These are phyloP conservation scores for Canavalia gladiata DNA, from an alignment of 306 rosid genomes.

Conservation along the genomic window DNA sequence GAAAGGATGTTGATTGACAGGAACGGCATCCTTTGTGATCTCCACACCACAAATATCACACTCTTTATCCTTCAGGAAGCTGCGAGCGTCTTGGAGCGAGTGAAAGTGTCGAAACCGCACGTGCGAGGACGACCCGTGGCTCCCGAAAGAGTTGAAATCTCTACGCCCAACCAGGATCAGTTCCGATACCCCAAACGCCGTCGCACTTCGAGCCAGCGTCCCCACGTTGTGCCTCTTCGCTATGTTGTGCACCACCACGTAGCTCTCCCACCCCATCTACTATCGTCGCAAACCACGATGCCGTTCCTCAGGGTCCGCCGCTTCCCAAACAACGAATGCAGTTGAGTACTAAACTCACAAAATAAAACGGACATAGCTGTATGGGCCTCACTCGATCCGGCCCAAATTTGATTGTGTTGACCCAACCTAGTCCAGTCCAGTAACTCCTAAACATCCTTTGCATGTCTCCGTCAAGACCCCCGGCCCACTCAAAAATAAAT, in stretches of 20 bases:
- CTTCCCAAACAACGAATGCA: no score
- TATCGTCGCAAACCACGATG: no score
- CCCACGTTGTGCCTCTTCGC: conserved; percentile 92
- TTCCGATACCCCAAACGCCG: conserved; percentile 91
- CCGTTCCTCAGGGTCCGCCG: no score
- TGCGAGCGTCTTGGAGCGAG: conserved; percentile 79
- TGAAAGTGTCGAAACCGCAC: conserved; percentile 89
- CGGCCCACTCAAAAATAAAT: no score
- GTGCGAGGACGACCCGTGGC: conserved; percentile 92
- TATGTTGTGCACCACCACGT: conserved; percentile 90
- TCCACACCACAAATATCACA: conserved; percentile 96
- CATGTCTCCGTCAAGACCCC: no score
- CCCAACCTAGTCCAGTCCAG: no score
- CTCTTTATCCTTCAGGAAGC: conserved; percentile 77
- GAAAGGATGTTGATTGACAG: conserved; percentile 89
- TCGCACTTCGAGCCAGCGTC: conserved; percentile 91
- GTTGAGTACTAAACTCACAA: no score
- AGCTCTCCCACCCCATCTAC: conserved; percentile 61
- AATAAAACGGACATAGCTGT: no score
- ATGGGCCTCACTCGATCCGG: no score
- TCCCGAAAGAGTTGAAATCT: conserved; percentile 90
- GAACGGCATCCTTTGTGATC: conserved; percentile 76
- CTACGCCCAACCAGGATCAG: conserved; percentile 86
- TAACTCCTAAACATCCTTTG: no score
- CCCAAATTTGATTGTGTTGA: no score